A percentile compares a stretch with the other conserved stretches of the same genome.
Evolutionary conservation across 306 rosid genomes (phyloP).

Genomic region (Cucurbita pepo): DNA sequence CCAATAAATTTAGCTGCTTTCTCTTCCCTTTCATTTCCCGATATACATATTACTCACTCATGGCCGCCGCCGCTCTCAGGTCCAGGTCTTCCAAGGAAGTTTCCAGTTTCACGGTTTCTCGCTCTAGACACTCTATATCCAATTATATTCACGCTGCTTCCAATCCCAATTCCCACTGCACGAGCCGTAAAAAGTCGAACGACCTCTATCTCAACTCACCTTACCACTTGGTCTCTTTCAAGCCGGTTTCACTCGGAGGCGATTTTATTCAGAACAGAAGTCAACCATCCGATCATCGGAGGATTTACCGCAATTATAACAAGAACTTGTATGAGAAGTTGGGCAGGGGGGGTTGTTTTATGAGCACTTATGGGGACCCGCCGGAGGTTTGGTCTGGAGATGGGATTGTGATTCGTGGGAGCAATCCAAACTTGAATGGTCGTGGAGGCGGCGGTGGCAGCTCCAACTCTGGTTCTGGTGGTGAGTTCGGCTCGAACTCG

Average conservation of each 20-base stretch:
- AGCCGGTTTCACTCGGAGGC: slow-evolving; percentile 53
- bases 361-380: slow-evolving; percentile 57
- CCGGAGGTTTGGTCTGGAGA: slow-evolving; percentile 93
- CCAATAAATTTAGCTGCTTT: neutral
- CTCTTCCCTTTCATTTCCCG: slow-evolving; percentile 2
- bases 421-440: slow-evolving; percentile 29
- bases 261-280: slow-evolving; percentile 25
- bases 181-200: slow-evolving; percentile 24
- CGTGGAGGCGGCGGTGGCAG: slow-evolving; percentile 39
- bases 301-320: neutral
- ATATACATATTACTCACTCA: neutral
- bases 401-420: slow-evolving; percentile 54
- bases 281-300: slow-evolving; percentile 7
- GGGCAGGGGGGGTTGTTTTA: slow-evolving; percentile 7
- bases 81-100: slow-evolving; percentile 46
- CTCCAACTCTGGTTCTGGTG: slow-evolving; percentile 33
- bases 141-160: slow-evolving; percentile 31
- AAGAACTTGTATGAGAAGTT: slow-evolving; percentile 16
- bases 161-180: slow-evolving; percentile 22
- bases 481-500: slow-evolving; percentile 35
- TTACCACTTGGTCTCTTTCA: slow-evolving; percentile 54
- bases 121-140: slow-evolving; percentile 37
- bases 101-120: slow-evolving; percentile 33
- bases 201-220: slow-evolving; percentile 32
- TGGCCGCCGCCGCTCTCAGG: slow-evolving; percentile 62